A percentile compares a stretch with the other conserved stretches of the same genome.
These are phyloP conservation scores for Colletotrichum higginsianum DNA, from an alignment of 2,329 filamentous ascomycete genomes.

Conservation along the genomic window DNA sequence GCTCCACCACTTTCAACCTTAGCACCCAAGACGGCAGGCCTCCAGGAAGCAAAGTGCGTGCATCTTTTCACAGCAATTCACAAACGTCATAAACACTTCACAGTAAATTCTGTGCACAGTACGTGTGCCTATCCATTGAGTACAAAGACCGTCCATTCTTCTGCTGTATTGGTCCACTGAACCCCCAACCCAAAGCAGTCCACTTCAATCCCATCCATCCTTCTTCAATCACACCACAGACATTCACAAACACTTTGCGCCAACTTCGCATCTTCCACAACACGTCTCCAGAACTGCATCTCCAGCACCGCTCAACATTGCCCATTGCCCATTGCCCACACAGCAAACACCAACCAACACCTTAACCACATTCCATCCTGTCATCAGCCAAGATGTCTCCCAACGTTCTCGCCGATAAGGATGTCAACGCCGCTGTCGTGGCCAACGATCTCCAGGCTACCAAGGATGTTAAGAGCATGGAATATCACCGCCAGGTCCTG, in stretches of 20 bases:
- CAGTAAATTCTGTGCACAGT: constrained; percentile 27
- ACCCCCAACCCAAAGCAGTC: constrained; percentile 16
- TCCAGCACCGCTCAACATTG: constrained; percentile 10
- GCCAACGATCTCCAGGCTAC: constrained; percentile 52
- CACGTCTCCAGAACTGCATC: background rate
- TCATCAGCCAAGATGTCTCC: constrained; percentile 62
- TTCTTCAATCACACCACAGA: constrained; percentile 16
- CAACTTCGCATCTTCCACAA: constrained; percentile 1
- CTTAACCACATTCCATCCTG: background rate
- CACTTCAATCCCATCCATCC: constrained; percentile 20
- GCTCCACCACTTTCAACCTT: constrained; percentile 24
- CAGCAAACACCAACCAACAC: background rate
- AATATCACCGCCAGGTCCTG: constrained; percentile 83
- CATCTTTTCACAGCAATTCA: constrained; percentile 42
- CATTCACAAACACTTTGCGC: constrained; percentile 10
- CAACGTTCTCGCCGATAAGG: constrained; percentile 75
- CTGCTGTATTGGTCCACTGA: constrained; percentile 21
- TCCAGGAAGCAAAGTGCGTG: constrained; percentile 17
- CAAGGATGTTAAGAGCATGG: constrained; percentile 75
- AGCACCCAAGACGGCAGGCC: constrained; percentile 11
- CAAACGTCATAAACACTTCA: constrained; percentile 42
- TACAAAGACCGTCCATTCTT: constrained; percentile 41
- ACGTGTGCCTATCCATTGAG: constrained; percentile 18
- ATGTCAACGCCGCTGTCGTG: constrained; percentile 71
- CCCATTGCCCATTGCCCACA: constrained; percentile 3